These are phyloP conservation scores for Pseudogymnoascus sp. DNA, from an alignment of 2,329 filamentous ascomycete genomes.

Conservation along the genomic window DNA sequence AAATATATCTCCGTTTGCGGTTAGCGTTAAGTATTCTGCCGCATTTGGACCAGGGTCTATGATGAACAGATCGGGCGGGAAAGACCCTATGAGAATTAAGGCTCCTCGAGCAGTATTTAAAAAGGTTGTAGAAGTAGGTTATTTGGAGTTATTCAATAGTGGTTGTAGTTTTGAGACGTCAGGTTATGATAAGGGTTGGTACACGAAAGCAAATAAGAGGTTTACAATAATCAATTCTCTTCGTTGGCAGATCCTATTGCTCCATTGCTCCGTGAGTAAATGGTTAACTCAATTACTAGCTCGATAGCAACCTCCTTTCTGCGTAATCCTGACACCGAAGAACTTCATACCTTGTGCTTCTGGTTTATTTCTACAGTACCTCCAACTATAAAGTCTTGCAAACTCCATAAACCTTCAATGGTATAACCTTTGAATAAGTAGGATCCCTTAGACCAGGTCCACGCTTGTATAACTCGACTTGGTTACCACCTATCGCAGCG, in stretches of 20 bases:
- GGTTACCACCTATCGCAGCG: not conserved
- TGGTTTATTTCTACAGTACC: not conserved
- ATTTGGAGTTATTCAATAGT: not conserved
- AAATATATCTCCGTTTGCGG: not conserved
- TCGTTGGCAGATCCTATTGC: not conserved
- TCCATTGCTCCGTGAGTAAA: not conserved
- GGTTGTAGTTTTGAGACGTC: not conserved
- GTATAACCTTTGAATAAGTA: not conserved
- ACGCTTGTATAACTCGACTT: not conserved
- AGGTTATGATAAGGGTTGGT: not conserved
- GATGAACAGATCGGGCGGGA: not conserved
- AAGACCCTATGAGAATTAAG: not conserved
- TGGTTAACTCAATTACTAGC: not conserved
- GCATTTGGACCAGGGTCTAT: not conserved
- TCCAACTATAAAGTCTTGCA: not conserved
- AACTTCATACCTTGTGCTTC: not conserved
- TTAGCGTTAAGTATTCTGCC: not conserved
- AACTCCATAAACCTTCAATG: not conserved
- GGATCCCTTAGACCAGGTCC: not conserved
- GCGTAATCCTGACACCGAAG: not conserved
- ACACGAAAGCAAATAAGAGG: not conserved
- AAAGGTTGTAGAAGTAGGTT: not conserved
- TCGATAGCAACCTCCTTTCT: not conserved
- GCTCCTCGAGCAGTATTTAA: not conserved
- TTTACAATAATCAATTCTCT: not conserved